Percentiles rank a stretch among this genome's conserved stretches.
phyloP scores from a whole-genome alignment of 768 basidiomycete species.

The Lactarius evosmus region DNA sequence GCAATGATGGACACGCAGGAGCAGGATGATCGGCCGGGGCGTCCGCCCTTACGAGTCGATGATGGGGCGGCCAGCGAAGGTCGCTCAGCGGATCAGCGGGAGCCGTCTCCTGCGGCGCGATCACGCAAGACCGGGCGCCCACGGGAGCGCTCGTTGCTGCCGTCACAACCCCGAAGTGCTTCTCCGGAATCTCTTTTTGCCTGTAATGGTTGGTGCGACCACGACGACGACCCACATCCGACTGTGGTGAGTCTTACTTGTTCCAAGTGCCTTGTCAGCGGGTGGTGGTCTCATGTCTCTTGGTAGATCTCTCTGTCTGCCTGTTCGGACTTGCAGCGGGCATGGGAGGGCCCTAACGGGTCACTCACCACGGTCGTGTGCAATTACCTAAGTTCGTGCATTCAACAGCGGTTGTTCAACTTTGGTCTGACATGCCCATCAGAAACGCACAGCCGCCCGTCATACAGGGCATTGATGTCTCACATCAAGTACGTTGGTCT shows the following conservation, averaged over 20 bases:
- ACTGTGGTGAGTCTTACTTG: constrained; percentile 10
- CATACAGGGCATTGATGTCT: constrained; percentile 15
- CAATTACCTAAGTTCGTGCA: constrained; percentile 21
- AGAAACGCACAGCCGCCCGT: constrained; percentile 7
- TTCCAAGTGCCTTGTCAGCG: background rate
- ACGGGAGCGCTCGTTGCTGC: constrained; percentile 5
- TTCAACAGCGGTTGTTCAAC: background rate
- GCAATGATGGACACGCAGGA: background rate
- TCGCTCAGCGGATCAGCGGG: background rate
- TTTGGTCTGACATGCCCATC: constrained; percentile 9
- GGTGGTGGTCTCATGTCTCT: background rate
- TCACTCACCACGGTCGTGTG: constrained; percentile 29
- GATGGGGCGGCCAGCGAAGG: background rate
- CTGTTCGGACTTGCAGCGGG: constrained; percentile 29
- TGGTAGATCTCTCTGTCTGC: constrained; percentile 28
- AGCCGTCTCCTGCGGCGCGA: background rate
- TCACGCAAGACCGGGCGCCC: background rate
- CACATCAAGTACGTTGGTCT: constrained; percentile 25
- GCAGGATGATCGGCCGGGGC: background rate
- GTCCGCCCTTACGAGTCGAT: background rate
- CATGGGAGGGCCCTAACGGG: constrained; percentile 30
- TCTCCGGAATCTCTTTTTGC: constrained; percentile 25
- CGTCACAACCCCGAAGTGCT: constrained; percentile 15
- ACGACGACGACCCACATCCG: constrained; percentile 6
- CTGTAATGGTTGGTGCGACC: constrained; percentile 29